A percentile compares a stretch with the other conserved stretches of the same genome.
Conservation (phyloP, 2,329 filamentous ascomycete genomes). For the Calonectria naviculata region DNA sequence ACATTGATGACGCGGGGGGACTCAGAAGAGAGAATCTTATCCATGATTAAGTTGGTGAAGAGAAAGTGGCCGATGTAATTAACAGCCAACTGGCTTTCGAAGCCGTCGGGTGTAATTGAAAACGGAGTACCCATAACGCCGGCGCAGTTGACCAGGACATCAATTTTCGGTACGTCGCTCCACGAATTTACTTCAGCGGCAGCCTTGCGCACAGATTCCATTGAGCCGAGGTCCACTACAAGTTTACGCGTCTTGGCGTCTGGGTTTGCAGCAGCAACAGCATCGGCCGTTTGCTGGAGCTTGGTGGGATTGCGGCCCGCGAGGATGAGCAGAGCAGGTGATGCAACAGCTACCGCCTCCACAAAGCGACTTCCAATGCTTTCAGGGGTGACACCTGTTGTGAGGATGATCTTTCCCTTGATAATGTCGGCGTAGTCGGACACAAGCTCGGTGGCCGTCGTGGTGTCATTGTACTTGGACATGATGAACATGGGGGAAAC, state of each 20-base stretch:
- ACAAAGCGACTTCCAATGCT: slow-evolving; percentile 53
- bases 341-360: slow-evolving; percentile 50
- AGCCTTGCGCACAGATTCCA: slow-evolving; percentile 51
- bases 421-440: slow-evolving; percentile 44
- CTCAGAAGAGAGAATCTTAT: slow-evolving; percentile 50
- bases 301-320: slow-evolving; percentile 57
- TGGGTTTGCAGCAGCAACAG: slow-evolving; percentile 46
- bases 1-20: slow-evolving; percentile 55
- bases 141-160: slow-evolving; percentile 57
- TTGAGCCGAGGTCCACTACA: slow-evolving; percentile 53
- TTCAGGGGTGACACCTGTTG: slow-evolving; percentile 54
- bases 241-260: slow-evolving; percentile 47
- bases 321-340: slow-evolving; percentile 56
- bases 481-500: not conserved
- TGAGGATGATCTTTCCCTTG: slow-evolving; percentile 51
- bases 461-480: slow-evolving; percentile 26
- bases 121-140: slow-evolving; percentile 53
- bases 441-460: slow-evolving; percentile 42
- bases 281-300: slow-evolving; percentile 49
- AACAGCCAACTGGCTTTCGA: slow-evolving; percentile 56
- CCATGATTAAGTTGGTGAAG: slow-evolving; percentile 57
- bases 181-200: slow-evolving; percentile 49
- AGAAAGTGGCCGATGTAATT: slow-evolving; percentile 61
- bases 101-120: slow-evolving; percentile 47
- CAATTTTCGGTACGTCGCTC: slow-evolving; percentile 46